phyloP scores from a whole-genome alignment of 2,329 filamentous ascomycete species.

The Neopestalotiopsis sp. region DNA sequence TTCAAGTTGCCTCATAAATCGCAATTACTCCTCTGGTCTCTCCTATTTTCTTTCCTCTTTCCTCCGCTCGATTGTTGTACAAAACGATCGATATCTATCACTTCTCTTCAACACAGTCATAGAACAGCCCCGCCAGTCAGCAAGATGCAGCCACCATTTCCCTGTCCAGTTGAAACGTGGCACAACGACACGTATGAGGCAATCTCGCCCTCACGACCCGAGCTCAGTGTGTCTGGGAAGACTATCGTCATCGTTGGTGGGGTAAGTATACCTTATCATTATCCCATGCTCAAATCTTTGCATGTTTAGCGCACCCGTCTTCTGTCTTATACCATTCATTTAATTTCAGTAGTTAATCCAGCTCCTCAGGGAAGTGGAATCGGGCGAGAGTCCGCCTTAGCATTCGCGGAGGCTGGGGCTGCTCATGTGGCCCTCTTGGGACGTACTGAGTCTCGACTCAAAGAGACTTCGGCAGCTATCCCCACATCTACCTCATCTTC shows the following conservation, averaged over 20 bases:
- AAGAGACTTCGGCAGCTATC: not conserved
- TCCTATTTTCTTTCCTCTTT: too few relatives aligned
- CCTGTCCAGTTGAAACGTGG: not conserved
- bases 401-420: not conserved
- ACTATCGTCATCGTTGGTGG: slow-evolving; percentile 1
- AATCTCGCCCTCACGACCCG: slow-evolving; percentile 5
- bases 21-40: too few relatives aligned
- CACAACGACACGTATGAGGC: slow-evolving; percentile 6
- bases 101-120: too few relatives aligned
- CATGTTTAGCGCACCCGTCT: too few relatives aligned
- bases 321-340: too few relatives aligned
- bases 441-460: not conserved
- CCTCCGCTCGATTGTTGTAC: too few relatives aligned
- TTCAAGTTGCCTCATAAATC: too few relatives aligned
- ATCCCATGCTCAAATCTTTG: too few relatives aligned
- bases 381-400: not conserved
- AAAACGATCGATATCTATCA: too few relatives aligned
- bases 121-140: too few relatives aligned
- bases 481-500: not conserved
- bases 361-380: not conserved
- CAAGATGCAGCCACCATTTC: too few relatives aligned
- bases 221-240: slow-evolving; percentile 9
- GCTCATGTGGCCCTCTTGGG: not conserved
- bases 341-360: too few relatives aligned
- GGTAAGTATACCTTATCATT: not conserved